Evolutionary conservation across 192 early-diverging fungal genomes (phyloP).

Genomic region (Phycomyces nitens): DNA sequence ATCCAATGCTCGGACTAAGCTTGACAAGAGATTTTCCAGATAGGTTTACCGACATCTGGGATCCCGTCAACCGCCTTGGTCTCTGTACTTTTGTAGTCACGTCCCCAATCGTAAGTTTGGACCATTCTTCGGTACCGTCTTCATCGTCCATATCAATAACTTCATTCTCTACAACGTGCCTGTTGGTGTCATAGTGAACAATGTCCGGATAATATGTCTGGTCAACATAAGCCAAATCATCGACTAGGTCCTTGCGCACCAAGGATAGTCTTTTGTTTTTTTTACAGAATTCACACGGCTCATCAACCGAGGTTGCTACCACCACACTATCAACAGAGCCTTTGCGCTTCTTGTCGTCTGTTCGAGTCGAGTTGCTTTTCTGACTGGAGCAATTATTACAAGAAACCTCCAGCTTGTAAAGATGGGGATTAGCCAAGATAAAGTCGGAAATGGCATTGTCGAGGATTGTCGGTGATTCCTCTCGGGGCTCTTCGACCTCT

Average conservation of each 20-base stretch:
- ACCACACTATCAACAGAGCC: neutral
- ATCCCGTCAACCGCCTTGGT: constrained; percentile 7
- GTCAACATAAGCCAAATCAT: constrained; percentile 31
- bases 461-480: too few relatives aligned
- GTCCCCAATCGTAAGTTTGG: constrained; percentile 15
- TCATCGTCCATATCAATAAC: constrained; percentile 11
- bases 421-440: constrained; percentile 15
- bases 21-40: constrained; percentile 14
- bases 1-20: constrained; percentile 20
- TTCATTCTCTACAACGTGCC: constrained; percentile 12
- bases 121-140: constrained; percentile 8
- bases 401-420: constrained; percentile 10
- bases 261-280: constrained; percentile 13
- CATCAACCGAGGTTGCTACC: neutral
- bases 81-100: neutral
- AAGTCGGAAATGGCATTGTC: neutral
- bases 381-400: constrained; percentile 2
- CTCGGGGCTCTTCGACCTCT: neutral
- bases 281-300: neutral
- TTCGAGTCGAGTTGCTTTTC: neutral
- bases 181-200: constrained; percentile 9
- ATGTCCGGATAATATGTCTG: constrained; percentile 26
- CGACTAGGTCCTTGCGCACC: constrained; percentile 8
- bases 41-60: constrained; percentile 11
- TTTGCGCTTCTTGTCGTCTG: neutral